Base-by-base conservation (phyloP, 2,329 filamentous ascomycete species). In the Calonectria fujianensis region DNA sequence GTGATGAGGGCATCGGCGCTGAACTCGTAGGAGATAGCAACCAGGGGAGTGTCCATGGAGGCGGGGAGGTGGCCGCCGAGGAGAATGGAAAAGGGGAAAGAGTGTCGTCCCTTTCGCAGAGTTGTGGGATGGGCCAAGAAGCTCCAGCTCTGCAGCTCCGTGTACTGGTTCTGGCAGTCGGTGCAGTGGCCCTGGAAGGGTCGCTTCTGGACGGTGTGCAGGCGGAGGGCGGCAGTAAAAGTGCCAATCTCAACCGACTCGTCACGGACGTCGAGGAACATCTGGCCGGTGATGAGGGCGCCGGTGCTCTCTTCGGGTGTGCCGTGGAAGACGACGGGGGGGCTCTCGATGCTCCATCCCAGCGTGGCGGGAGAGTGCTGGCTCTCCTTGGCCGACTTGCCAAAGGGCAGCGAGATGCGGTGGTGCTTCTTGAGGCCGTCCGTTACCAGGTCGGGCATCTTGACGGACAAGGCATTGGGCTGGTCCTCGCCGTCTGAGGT, bases 71-170 rank as follows among this genome's bases (percentile, higher is more conserved):
- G 91, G 27, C 97, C 97, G 2, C 93, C 92, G 57, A 99, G 91
- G 67, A 98, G 89, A 79, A 95, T 93, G 80, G 95, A 98, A 85
- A 98, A 98, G 64, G 97, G 96, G 83, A 96, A 97, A 59, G 92
- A 89, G 84, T 98, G 95, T 82, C 82, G 84, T 85, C 91, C 91
- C 82, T 87, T 89, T 74, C 83, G 82, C 70, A 93, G 84, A 14
- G 85, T 85, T 24, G 89, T 85, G 54, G 90, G 88, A 57, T 88
- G 88, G 24, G 89, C 90, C 73, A 97, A 86, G 81, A 98, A 94
- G 39, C 91, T 91, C 95, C 96, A 98, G 69, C 89, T 91, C 84
- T 94, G 93, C 76, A 98, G 86, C 83, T 96, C 92, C 45, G 92
- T 95, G 73, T 89, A 90, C 82, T 94, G 93, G 76, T 90, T 90